Percentiles rank a stretch among this genome's conserved stretches.
These are phyloP conservation scores for Clonostachys rhizophaga DNA, from an alignment of 2,329 filamentous ascomycete species.

Conservation along the genomic window DNA sequence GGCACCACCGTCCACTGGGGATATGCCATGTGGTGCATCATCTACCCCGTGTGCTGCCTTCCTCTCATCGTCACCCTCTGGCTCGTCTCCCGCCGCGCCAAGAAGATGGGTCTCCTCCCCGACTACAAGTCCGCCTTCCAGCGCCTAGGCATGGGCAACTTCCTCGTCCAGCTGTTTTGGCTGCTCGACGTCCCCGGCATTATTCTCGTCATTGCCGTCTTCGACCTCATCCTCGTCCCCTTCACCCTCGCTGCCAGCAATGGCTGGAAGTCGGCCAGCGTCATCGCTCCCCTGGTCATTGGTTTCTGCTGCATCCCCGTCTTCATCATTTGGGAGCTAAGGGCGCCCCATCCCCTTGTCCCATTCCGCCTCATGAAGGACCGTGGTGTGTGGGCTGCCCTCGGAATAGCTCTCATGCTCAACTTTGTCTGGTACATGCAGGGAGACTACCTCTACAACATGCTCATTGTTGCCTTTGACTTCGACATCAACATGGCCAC, in stretches of 20 bases:
- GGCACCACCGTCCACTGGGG: slow-evolving; percentile 56
- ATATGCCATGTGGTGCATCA: slow-evolving; percentile 60
- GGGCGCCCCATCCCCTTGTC: slow-evolving; percentile 47
- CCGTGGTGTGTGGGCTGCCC: slow-evolving; percentile 57
- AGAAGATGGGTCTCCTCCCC: slow-evolving; percentile 39
- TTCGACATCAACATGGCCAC: slow-evolving; percentile 52
- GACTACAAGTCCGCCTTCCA: slow-evolving; percentile 24
- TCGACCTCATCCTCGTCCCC: slow-evolving; percentile 38
- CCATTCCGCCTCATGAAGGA: slow-evolving; percentile 59
- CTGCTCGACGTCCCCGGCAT: slow-evolving; percentile 38
- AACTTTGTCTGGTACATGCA: slow-evolving; percentile 60
- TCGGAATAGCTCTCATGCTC: slow-evolving; percentile 52
- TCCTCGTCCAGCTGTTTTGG: slow-evolving; percentile 38
- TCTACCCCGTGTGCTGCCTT: slow-evolving; percentile 52
- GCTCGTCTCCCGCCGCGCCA: slow-evolving; percentile 46
- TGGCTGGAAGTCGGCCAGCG: slow-evolving; percentile 28
- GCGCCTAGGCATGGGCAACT: slow-evolving; percentile 19
- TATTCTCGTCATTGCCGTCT: slow-evolving; percentile 37
- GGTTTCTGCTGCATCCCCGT: slow-evolving; percentile 41
- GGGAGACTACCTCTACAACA: slow-evolving; percentile 59
- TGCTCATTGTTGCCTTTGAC: slow-evolving; percentile 57
- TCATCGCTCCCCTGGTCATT: slow-evolving; percentile 38
- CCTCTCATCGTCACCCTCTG: slow-evolving; percentile 50
- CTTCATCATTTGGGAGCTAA: slow-evolving; percentile 43
- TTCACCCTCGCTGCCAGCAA: slow-evolving; percentile 36